A percentile compares a stretch with the other conserved stretches of the same genome.
phyloP scores from a whole-genome alignment of 2,329 filamentous ascomycete genomes.

The Pseudocercospora ulei region DNA sequence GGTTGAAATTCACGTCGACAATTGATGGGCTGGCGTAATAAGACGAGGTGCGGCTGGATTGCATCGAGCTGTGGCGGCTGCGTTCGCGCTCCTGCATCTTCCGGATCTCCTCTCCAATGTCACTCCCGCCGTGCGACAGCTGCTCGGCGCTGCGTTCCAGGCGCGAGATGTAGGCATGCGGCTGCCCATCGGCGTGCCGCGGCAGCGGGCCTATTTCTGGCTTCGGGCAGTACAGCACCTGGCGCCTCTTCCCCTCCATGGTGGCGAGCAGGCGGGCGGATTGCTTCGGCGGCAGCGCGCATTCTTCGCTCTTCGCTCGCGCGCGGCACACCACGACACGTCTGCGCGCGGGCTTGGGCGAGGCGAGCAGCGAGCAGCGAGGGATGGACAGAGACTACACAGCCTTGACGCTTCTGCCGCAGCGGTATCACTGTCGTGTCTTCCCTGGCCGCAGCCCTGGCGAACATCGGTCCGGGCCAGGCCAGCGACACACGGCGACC shows the following conservation, averaged over 20 bases:
- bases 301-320: too few species aligned
- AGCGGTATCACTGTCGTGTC: constrained; percentile 5
- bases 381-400: background rate
- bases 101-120: constrained; percentile 68
- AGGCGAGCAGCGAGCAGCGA: background rate
- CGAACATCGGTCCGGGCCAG: too few species aligned
- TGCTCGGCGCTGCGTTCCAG: constrained; percentile 67
- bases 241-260: background rate
- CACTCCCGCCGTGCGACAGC: constrained; percentile 57
- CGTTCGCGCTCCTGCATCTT: constrained; percentile 51
- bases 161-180: constrained; percentile 52
- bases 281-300: background rate
- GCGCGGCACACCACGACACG: too few species aligned
- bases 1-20: constrained; percentile 57
- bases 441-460: constrained; percentile 6
- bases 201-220: background rate
- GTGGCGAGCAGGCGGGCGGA: background rate
- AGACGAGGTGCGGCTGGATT: constrained; percentile 43
- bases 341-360: too few species aligned
- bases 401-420: background rate
- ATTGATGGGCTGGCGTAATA: constrained; percentile 46
- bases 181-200: constrained; percentile 6
- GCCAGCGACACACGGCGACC: too few species aligned
- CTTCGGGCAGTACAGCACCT: constrained; percentile 5
- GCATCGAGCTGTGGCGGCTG: constrained; percentile 24